Conservation (phyloP, 441 rosid species). For the Brassica balearica region DNA sequence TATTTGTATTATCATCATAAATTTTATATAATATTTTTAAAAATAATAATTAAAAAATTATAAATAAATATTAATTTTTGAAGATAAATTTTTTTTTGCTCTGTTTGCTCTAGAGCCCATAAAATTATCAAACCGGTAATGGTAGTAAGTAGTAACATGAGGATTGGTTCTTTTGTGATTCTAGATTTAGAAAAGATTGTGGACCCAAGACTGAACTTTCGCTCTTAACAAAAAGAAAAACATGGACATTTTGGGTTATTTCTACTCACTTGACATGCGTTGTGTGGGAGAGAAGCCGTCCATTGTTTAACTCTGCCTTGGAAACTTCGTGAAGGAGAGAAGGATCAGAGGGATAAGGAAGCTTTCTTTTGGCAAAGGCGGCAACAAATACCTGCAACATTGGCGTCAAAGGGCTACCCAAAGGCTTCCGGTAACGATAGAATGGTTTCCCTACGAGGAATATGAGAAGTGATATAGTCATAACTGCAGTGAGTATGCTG, state of each 20-base stretch:
- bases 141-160: no score
- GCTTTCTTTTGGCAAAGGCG: constrained; percentile 73
- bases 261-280: constrained; percentile 64
- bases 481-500: constrained; percentile 57
- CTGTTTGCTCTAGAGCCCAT: no score
- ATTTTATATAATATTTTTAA: no score
- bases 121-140: no score
- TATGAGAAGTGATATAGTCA: constrained; percentile 70
- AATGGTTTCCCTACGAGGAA: constrained; percentile 73
- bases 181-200: neutral
- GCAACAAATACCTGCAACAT: constrained; percentile 79
- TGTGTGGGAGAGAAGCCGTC: constrained; percentile 71
- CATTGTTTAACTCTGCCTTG: constrained; percentile 42
- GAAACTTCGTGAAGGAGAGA: constrained; percentile 54
- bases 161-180: no score
- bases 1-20: no score
- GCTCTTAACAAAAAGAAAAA: neutral
- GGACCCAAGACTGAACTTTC: neutral
- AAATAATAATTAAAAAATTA: no score
- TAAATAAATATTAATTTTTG: no score
- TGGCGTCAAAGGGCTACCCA: constrained; percentile 85
- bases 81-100: no score
- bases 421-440: constrained; percentile 74
- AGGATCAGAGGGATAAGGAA: constrained; percentile 60
- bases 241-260: neutral